Conservation (phyloP, 495 filamentous ascomycete genomes). For the Penicillium crystallinum region DNA sequence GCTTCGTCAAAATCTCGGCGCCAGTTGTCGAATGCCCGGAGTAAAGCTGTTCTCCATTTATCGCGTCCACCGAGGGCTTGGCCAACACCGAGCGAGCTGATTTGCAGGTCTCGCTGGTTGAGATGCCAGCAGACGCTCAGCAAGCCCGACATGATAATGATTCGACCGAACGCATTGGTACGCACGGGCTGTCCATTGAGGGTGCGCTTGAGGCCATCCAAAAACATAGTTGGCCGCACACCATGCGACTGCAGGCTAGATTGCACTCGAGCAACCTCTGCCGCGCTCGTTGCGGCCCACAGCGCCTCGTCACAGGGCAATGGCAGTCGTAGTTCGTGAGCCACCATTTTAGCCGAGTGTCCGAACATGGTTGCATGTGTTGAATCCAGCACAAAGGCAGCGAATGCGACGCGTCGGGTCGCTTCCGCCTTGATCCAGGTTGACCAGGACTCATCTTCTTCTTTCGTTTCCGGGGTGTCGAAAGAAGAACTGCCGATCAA, state of each 20-base stretch:
- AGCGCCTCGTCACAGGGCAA: constrained; percentile 90
- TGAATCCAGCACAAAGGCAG: constrained; percentile 91
- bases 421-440: constrained; percentile 95
- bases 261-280: constrained; percentile 85
- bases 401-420: constrained; percentile 85
- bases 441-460: constrained; percentile 92
- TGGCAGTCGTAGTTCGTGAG: constrained; percentile 89
- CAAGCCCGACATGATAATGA: constrained; percentile 89
- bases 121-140: constrained; percentile 96
- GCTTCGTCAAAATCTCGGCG: constrained; percentile 87
- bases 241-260: constrained; percentile 75
- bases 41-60: constrained; percentile 86
- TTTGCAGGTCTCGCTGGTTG: constrained; percentile 93
- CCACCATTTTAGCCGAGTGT: constrained; percentile 94
- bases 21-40: constrained; percentile 92
- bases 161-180: constrained; percentile 93
- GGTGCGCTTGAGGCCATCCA: constrained; percentile 87
- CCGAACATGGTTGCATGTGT: constrained; percentile 98
- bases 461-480: constrained; percentile 78
- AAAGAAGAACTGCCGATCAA: constrained; percentile 83
- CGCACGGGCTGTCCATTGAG: constrained; percentile 80
- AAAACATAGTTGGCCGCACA: constrained; percentile 79
- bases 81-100: constrained; percentile 75
- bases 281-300: constrained; percentile 87
- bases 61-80: constrained; percentile 83